phyloP scores from a whole-genome alignment of 1,139 yeast genomes.

The Schwanniomyces etchellsii region DNA sequence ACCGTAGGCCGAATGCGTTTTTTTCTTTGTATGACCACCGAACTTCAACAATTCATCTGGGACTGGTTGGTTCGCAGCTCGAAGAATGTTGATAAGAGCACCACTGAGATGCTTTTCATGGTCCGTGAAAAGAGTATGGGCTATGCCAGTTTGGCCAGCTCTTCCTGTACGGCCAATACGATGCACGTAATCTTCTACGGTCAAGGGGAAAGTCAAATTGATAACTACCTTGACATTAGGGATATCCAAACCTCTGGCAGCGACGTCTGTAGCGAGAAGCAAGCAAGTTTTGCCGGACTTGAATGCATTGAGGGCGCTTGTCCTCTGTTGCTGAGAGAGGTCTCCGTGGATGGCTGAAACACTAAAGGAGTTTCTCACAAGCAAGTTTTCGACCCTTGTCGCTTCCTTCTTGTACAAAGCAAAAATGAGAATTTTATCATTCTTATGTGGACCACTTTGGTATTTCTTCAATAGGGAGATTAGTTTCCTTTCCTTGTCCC shows the following conservation, averaged over 20 bases:
- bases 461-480: constrained; percentile 69
- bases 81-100: constrained; percentile 82
- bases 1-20: constrained; percentile 93
- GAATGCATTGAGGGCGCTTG: constrained; percentile 79
- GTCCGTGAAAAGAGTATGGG: constrained; percentile 93
- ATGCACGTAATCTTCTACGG: constrained; percentile 97
- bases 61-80: constrained; percentile 92
- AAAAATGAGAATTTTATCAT: constrained; percentile 83
- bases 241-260: constrained; percentile 97
- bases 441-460: constrained; percentile 56
- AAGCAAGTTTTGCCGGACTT: constrained; percentile 74
- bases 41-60: constrained; percentile 95
- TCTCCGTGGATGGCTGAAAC: constrained; percentile 98
- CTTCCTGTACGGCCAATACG: constrained; percentile 98
- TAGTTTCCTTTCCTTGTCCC: constrained; percentile 72
- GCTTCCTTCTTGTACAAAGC: constrained; percentile 98
- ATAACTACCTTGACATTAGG: constrained; percentile 96
- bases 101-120: constrained; percentile 97
- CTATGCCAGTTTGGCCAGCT: constrained; percentile 93
- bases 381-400: constrained; percentile 73
- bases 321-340: constrained; percentile 86
- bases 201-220: constrained; percentile 93
- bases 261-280: constrained; percentile 95
- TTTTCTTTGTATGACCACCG: constrained; percentile 97
- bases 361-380: constrained; percentile 65